phyloP scores from a whole-genome alignment of 2,329 filamentous ascomycete species.

The Aschersonia sp. region DNA sequence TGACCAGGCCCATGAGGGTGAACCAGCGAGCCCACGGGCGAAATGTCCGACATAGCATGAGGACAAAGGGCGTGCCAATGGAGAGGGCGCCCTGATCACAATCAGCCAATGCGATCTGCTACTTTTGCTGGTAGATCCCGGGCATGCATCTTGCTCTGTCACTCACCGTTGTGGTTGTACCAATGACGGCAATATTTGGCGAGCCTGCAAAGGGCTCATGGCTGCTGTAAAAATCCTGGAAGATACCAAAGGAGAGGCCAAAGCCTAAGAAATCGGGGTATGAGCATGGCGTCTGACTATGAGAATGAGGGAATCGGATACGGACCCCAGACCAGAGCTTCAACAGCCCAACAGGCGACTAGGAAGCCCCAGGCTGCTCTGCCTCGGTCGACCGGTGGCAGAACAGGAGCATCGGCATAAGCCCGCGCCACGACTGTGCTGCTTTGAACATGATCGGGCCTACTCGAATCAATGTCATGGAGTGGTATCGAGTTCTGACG shows the following conservation, averaged over 20 bases:
- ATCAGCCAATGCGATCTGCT: not conserved
- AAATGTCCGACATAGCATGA: not conserved
- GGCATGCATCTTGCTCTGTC: not conserved
- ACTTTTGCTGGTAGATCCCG: not conserved
- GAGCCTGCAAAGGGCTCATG: not conserved
- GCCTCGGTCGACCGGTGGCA: not conserved
- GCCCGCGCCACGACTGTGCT: not conserved
- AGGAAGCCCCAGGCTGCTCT: not conserved
- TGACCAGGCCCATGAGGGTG: not conserved
- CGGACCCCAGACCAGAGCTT: not conserved
- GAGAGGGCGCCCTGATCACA: not conserved
- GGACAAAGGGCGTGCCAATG: not conserved
- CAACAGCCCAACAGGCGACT: not conserved
- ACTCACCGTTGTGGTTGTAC: not conserved
- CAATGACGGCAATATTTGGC: not conserved
- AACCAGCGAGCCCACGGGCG: not conserved
- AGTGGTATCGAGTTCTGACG: not conserved
- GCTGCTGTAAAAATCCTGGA: not conserved
- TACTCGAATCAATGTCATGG: not conserved
- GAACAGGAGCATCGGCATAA: no score
- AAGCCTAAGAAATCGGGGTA: not conserved
- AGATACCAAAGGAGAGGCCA: not conserved
- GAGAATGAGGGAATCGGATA: not conserved
- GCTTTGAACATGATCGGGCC: not conserved
- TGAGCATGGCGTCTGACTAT: not conserved